Evolutionary conservation across 768 basidiomycete species (phyloP).

Genomic region (Coprinopsis strossmayeri): DNA sequence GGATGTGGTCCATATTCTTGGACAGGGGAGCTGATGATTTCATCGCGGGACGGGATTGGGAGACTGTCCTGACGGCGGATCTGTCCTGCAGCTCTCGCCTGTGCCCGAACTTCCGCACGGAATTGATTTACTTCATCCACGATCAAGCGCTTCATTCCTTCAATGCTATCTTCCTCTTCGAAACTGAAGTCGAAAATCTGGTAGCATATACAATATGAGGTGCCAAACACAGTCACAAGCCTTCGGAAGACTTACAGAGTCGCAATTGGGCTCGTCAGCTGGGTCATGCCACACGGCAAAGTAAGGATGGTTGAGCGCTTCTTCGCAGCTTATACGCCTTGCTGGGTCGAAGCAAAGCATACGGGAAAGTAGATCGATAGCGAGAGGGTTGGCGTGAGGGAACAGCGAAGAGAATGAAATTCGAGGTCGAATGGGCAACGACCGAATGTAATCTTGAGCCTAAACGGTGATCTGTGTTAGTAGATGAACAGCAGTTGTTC

Average conservation of each 20-base stretch:
- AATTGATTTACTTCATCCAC: slow-evolving; percentile 88
- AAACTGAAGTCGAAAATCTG: slow-evolving; percentile 95
- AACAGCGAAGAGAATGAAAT: slow-evolving; percentile 89
- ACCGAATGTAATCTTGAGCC: slow-evolving; percentile 98
- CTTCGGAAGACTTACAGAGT: slow-evolving; percentile 45
- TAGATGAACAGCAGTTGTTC: not conserved
- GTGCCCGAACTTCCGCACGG: slow-evolving; percentile 84
- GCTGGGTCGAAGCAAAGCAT: slow-evolving; percentile 96
- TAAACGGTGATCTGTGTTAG: slow-evolving; percentile 21
- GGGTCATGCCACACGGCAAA: slow-evolving; percentile 97
- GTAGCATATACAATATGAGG: too few species aligned
- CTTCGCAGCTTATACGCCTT: slow-evolving; percentile 92
- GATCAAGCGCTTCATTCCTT: slow-evolving; percentile 95
- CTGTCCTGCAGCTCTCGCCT: slow-evolving; percentile 66
- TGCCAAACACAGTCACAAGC: too few species aligned
- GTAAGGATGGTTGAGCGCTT: slow-evolving; percentile 94
- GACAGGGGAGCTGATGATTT: slow-evolving; percentile 73
- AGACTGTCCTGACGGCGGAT: slow-evolving; percentile 77
- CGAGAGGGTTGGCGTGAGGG: slow-evolving; percentile 89
- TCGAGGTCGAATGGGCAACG: slow-evolving; percentile 92
- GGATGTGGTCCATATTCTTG: slow-evolving; percentile 53
- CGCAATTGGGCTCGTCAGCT: slow-evolving; percentile 85
- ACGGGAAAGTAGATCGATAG: slow-evolving; percentile 87
- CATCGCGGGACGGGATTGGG: slow-evolving; percentile 75
- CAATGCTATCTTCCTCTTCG: slow-evolving; percentile 93